A percentile compares a stretch with the other conserved stretches of the same genome.
phyloP scores from a whole-genome alignment of 176 grass and related monocot species.

The Urochloa ruziziensis region DNA sequence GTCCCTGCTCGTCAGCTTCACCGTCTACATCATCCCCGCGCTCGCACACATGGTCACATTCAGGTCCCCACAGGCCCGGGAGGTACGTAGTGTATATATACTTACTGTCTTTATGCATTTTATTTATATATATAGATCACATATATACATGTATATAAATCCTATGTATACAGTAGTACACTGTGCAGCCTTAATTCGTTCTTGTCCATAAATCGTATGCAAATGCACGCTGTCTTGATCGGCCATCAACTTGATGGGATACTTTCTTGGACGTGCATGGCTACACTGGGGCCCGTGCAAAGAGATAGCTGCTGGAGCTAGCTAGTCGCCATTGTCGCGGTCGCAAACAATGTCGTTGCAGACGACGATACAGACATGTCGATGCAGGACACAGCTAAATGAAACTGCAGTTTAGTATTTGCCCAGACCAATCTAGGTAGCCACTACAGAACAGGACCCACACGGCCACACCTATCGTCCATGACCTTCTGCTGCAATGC shows the following conservation, averaged over 20 bases:
- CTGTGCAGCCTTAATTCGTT: background rate
- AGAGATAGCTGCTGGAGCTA: background rate
- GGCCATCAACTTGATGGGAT: background rate
- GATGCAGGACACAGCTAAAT: background rate
- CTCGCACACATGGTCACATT: slow-evolving; percentile 90
- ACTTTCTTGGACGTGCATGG: slow-evolving; percentile 12
- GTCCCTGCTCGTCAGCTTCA: slow-evolving; percentile 89
- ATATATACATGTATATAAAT: no score
- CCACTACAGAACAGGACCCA: background rate
- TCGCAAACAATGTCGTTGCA: background rate
- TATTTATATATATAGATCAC: background rate
- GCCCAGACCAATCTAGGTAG: background rate
- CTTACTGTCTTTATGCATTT: background rate
- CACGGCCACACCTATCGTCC: background rate
- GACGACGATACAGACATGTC: background rate
- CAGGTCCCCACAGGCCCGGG: slow-evolving; percentile 62
- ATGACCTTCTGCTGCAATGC: slow-evolving; percentile 1
- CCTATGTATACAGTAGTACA: background rate
- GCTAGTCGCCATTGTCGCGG: slow-evolving; percentile 12
- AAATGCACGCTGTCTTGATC: background rate
- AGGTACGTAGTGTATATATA: slow-evolving; percentile 40
- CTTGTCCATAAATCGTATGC: background rate
- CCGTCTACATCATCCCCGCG: slow-evolving; percentile 94
- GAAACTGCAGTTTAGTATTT: background rate
- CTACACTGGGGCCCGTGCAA: slow-evolving; percentile 34